Evolutionary conservation across 306 rosid species (phyloP).

Genomic region (Malus asiatica): DNA sequence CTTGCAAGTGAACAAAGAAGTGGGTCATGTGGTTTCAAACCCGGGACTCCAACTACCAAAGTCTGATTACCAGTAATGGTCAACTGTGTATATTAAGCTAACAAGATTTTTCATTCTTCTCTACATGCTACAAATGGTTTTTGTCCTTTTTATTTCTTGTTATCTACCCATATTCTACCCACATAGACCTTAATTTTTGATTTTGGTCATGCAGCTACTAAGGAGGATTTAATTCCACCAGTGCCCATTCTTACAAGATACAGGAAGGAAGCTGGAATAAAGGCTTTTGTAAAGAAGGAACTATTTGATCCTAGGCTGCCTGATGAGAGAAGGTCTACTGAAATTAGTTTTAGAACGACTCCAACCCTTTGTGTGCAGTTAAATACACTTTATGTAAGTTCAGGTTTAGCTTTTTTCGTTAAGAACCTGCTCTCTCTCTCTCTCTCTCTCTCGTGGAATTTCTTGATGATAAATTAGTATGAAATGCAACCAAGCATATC

Average conservation of each 20-base stretch:
- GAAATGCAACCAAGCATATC: neutral
- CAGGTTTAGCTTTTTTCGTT: conserved; percentile 3
- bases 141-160: neutral
- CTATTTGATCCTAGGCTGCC: conserved; percentile 78
- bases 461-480: neutral
- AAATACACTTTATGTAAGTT: conserved; percentile 89
- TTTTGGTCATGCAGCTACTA: conserved; percentile 60
- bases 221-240: conserved; percentile 89
- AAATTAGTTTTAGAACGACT: conserved; percentile 69
- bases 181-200: conserved; percentile 8
- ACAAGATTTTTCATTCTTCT: conserved; percentile 4
- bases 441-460: neutral
- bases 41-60: neutral
- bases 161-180: neutral
- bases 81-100: neutral
- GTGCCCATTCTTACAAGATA: conserved; percentile 86
- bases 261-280: conserved; percentile 86
- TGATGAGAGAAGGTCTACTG: conserved; percentile 66
- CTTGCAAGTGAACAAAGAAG: neutral
- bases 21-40: neutral
- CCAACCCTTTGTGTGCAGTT: conserved; percentile 82
- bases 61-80: neutral
- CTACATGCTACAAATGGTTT: neutral
- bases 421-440: neutral
- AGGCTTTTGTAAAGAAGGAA: conserved; percentile 97